Conservation (phyloP, 1,284 basidiomycete species). For the Nidula niveotomentosa region DNA sequence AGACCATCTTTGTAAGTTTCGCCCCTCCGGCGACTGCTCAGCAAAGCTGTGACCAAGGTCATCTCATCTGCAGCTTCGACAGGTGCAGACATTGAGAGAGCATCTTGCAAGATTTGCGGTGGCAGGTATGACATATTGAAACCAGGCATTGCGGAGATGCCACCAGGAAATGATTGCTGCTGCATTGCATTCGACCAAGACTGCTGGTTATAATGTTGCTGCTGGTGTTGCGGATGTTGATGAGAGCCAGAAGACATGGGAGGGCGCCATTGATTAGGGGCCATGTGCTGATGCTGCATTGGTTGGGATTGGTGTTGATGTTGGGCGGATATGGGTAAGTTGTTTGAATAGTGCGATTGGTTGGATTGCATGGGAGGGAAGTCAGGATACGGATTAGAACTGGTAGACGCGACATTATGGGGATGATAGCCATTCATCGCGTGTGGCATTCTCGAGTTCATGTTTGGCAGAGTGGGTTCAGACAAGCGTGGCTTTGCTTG, state of each 20-base stretch:
- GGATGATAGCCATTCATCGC: conserved; percentile 25
- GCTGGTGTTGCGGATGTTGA: conserved; percentile 11
- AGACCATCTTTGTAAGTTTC: conserved; percentile 44
- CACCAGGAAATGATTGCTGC: conserved; percentile 25
- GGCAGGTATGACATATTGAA: conserved; percentile 41
- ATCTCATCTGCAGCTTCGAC: conserved; percentile 57
- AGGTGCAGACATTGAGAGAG: conserved; percentile 49
- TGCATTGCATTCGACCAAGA: conserved; percentile 33
- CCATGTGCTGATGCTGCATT: conserved; percentile 14
- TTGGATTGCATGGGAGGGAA: conserved; percentile 15
- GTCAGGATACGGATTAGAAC: conserved; percentile 28
- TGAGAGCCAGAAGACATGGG: conserved; percentile 13
- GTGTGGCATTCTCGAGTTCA: conserved; percentile 19
- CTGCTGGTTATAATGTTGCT: conserved; percentile 18
- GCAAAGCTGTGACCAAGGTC: conserved; percentile 44
- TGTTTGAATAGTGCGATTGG: conserved; percentile 11
- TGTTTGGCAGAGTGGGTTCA: conserved; percentile 6
- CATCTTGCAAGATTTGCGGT: conserved; percentile 53
- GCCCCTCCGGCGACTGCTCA: conserved; percentile 30
- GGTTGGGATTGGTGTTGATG: conserved; percentile 15
- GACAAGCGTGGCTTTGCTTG: not conserved
- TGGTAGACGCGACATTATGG: conserved; percentile 28
- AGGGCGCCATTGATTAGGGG: conserved; percentile 23
- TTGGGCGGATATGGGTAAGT: conserved; percentile 10
- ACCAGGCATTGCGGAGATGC: conserved; percentile 28